Base-by-base conservation (phyloP, 1,284 basidiomycete species). In the Austroboletus niveus region DNA sequence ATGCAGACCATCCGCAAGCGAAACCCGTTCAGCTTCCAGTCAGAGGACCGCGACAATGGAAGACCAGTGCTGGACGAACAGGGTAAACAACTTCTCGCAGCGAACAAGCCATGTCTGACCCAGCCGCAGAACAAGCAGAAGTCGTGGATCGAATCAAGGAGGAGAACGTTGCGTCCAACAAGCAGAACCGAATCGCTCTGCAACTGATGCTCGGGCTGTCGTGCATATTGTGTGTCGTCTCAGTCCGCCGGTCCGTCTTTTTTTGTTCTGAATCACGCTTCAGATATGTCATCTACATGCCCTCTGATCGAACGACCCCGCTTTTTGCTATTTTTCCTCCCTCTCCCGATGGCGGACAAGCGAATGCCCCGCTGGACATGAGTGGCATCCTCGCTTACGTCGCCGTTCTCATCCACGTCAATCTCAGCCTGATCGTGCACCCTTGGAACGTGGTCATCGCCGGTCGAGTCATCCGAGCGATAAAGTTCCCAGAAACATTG, bases 111-210 rank as follows among this genome's bases (percentile, higher is more conserved):
- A 24, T 14, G n/a, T 15, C 55, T 64, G 1, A 62, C 48, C 40
- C 1, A 12, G 48, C 27, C 44, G 14, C 58, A 84, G 82, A 85
- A 60, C 82, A 84, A 60, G 75, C 81, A 48, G 74, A 75, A 45
- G 30, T 81, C 11, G 72, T 84, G 45, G 65, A 74, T 17, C 55
- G 45, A 8, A 63, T 84, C 39, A 74, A 72, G 45, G 59, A 58
- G 27, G 63, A 72, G 47, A 78, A 76, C 54, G 58, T 69, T 0
- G 57, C 60, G 8, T 73, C 74, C 1, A 76, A 75, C 58, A 57
- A 60, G 47, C 70, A 66, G 45, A 73, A 75, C 38, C 63, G 70
- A 22, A 41, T 70, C 14, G 62, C 67, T 17, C 47, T 78, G 20
- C 72, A 74, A 47, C 46, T 62, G 5, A 63, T 78, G 35, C 63